Percentiles rank a stretch among this genome's conserved stretches.
phyloP scores from a whole-genome alignment of 1,284 basidiomycete genomes.

The Papiliotrema nemorosa region DNA sequence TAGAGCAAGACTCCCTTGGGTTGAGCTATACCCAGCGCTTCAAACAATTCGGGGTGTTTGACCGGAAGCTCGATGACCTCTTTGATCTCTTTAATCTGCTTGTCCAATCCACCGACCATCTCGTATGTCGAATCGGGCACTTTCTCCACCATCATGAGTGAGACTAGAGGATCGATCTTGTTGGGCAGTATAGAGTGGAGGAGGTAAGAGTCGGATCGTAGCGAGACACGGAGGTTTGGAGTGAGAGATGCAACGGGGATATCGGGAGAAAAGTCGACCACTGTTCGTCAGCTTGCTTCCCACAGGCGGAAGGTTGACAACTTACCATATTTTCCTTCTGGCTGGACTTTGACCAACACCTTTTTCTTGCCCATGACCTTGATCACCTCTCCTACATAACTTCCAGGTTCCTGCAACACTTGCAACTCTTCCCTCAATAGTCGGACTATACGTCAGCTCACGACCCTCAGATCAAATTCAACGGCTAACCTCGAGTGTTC shows the following conservation, averaged over 20 bases:
- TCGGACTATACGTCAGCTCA: slow-evolving; percentile 56
- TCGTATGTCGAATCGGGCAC: slow-evolving; percentile 99
- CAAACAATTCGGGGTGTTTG: slow-evolving; percentile 97
- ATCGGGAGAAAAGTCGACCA: slow-evolving; percentile 88
- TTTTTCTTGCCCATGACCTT: slow-evolving; percentile 99
- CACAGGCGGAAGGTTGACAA: not conserved
- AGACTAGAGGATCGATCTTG: slow-evolving; percentile 92
- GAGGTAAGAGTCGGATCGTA: slow-evolving; percentile 93
- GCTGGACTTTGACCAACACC: slow-evolving; percentile 96
- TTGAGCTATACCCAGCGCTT: slow-evolving; percentile 92
- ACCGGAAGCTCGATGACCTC: slow-evolving; percentile 98
- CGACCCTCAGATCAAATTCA: not conserved
- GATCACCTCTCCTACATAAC: slow-evolving; percentile 95
- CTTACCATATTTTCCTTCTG: slow-evolving; percentile 95
- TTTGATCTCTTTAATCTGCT: slow-evolving; percentile 98
- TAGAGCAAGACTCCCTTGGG: slow-evolving; percentile 96
- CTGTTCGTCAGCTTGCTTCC: slow-evolving; percentile 49
- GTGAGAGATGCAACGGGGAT: slow-evolving; percentile 79
- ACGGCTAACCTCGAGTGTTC: slow-evolving; percentile 77
- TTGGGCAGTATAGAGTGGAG: slow-evolving; percentile 92
- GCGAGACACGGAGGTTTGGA: slow-evolving; percentile 84
- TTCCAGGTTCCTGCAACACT: slow-evolving; percentile 91
- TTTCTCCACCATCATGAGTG: slow-evolving; percentile 99
- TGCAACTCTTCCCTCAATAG: slow-evolving; percentile 90
- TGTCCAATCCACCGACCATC: slow-evolving; percentile 98